A percentile compares a stretch with the other conserved stretches of the same genome.
Evolutionary conservation across 163 green algal species (phyloP).

Genomic region (Picocystis sp.): DNA sequence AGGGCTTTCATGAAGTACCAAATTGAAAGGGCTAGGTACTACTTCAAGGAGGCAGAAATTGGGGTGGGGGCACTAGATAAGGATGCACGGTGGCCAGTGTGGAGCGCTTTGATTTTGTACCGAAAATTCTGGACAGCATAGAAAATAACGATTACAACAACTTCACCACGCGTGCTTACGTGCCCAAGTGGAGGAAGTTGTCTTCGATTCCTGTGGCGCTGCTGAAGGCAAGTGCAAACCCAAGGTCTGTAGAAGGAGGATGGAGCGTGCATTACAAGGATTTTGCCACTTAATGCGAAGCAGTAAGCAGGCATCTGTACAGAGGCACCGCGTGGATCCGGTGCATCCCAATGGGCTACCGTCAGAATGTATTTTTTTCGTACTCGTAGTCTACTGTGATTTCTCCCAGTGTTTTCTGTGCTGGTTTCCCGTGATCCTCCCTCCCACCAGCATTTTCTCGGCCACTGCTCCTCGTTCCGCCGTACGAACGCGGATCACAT

Average conservation of each 20-base stretch:
- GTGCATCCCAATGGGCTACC: too few relatives aligned
- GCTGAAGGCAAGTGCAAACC: conserved; percentile 6
- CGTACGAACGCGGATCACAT: conserved; percentile 46
- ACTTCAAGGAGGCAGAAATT: conserved; percentile 69
- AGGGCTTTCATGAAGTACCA: conserved; percentile 89
- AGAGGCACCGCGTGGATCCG: too few relatives aligned
- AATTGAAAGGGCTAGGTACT: conserved; percentile 65
- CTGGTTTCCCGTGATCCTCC: conserved; percentile 17
- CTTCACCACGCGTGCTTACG: conserved; percentile 87
- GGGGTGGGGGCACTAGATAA: conserved; percentile 69
- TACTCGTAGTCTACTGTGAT: too few relatives aligned
- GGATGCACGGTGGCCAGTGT: conserved; percentile 87
- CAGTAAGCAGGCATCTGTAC: too few relatives aligned
- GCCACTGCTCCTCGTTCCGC: conserved; percentile 43
- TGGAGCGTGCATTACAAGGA: too few relatives aligned
- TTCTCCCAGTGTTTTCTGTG: too few relatives aligned
- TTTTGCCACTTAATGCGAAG: too few relatives aligned
- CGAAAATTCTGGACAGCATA: conserved; percentile 89
- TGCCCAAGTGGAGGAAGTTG: conserved; percentile 84
- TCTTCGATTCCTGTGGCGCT: conserved; percentile 53
- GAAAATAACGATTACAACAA: conserved; percentile 96
- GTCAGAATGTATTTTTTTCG: too few relatives aligned
- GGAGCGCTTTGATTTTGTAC: conserved; percentile 84
- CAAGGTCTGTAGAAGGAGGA: too few relatives aligned
- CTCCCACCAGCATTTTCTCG: conserved; percentile 54